Percentiles rank a stretch among this genome's conserved stretches.
Conservation (phyloP, 192 early-diverging fungal genomes). For the Entrophospora sp. region DNA sequence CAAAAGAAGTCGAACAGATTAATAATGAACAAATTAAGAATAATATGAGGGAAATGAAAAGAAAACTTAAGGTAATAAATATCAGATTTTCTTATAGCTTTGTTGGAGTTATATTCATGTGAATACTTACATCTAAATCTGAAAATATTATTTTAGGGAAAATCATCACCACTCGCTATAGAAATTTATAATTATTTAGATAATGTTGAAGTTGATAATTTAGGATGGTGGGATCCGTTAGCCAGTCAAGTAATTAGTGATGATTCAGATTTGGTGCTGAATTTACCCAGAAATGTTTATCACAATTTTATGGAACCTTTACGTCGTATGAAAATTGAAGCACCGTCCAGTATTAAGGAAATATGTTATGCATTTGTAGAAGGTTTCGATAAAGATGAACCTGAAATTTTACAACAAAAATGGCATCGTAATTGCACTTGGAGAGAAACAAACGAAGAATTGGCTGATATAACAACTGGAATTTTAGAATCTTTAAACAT, state of each 20-base stretch:
- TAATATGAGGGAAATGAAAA: too few species aligned
- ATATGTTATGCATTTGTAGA: neutral
- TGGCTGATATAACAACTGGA: neutral
- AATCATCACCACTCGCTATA: too few species aligned
- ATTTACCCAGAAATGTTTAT: neutral
- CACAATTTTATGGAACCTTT: neutral
- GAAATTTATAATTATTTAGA: too few species aligned
- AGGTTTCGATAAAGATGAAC: neutral
- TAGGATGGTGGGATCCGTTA: neutral
- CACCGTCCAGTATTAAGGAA: neutral
- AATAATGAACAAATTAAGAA: too few species aligned
- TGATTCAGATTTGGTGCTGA: too few species aligned
- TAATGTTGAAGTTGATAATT: too few species aligned
- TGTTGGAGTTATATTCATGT: too few species aligned
- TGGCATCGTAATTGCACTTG: neutral
- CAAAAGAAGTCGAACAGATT: too few species aligned
- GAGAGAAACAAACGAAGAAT: neutral
- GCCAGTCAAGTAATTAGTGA: constrained; percentile 3
- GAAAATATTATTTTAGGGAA: too few species aligned
- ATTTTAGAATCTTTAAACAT: neutral
- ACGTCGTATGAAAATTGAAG: neutral
- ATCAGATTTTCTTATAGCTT: too few species aligned
- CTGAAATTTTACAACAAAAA: neutral
- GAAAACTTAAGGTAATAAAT: too few species aligned
- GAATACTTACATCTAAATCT: too few species aligned